Evolutionary conservation across 1,284 basidiomycete species (phyloP), one percentile per base, ranked within the genome.

Genomic region (Malassezia cuniculi): DNA sequence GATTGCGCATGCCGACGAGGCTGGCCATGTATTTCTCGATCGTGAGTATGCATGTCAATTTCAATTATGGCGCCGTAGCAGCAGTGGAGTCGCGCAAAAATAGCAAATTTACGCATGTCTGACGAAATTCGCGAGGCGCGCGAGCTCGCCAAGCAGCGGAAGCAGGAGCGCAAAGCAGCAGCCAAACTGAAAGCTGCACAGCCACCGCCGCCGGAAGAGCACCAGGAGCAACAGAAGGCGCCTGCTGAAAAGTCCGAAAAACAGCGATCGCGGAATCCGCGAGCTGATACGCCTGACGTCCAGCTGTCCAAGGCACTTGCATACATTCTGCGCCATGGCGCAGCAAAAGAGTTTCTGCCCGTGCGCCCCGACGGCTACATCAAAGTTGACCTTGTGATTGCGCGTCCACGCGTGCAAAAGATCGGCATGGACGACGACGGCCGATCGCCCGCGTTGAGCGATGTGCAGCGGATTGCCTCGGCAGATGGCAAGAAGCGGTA

Each of bases 321-420:
- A 0, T 89, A 82, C 73, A 74, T 90, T 18, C 73, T 90, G 4
- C 75, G 85, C 3, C 85, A 90, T 68, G 83, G 82, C 0, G 82
- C 83, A 0, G 72, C 77, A 52, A 77, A 78, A 36, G 81, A 87
- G 56, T 75, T 77, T 0, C 69, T 93, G 2, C 55, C 70, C 3
- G 79, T 89, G 69, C 76, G 85, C 3, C 55, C 72, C 3, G 85
- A 89, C 67, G 86, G 86, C 1, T 89, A 77, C 59, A 75, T 85
- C 0, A 73, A 73, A 44, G 78, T 87, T 0, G 66, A 70, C 1
- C 81, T 85, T 3, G 28, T 55, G 15, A 30, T 66, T 1, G 41
- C 43, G 3, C 18, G 55, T 9, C 57, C 61, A 5, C 31, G 54
- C 12, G 40, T 66, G 4, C 46, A 47, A 33, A 56, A 55, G 27